These are phyloP conservation scores for Malus sylvestris DNA, from an alignment of 306 rosid genomes.

Conservation along the genomic window DNA sequence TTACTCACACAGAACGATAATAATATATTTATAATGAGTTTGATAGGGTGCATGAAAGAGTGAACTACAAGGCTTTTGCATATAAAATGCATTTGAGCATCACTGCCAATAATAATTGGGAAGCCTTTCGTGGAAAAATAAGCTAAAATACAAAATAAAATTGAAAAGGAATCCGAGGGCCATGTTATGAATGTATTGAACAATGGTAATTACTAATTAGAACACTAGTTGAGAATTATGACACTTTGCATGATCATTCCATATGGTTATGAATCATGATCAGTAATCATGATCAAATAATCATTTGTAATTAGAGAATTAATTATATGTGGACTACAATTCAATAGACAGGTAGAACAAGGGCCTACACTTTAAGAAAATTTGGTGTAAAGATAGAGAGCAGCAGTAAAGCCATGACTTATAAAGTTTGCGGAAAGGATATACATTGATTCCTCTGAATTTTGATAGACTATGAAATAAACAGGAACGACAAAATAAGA, in stretches of 20 bases:
- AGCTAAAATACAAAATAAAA: not conserved
- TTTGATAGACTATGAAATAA: not conserved
- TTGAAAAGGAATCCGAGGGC: not conserved
- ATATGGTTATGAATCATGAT: slow-evolving; percentile 16
- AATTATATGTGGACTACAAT: not conserved
- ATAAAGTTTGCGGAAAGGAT: slow-evolving; percentile 15
- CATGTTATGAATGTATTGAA: not conserved
- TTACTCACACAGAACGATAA: not conserved
- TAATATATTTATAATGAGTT: no score
- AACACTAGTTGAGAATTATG: not conserved
- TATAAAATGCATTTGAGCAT: not conserved
- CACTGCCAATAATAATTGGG: not conserved
- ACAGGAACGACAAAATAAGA: not conserved
- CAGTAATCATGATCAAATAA: slow-evolving; percentile 2
- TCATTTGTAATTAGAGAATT: not conserved
- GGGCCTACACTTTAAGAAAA: slow-evolving; percentile 21
- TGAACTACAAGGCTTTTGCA: not conserved
- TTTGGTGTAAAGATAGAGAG: slow-evolving; percentile 16
- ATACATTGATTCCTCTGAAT: slow-evolving; percentile 5
- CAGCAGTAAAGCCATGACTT: slow-evolving; percentile 14
- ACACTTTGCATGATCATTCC: not conserved
- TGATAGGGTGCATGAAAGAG: not conserved
- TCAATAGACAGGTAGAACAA: slow-evolving; percentile 5
- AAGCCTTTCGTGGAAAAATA: not conserved
- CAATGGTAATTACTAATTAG: not conserved